A percentile compares a stretch with the other conserved stretches of the same genome.
Conservation (phyloP, 2,329 filamentous ascomycete genomes). For the Diaporthe helianthi region DNA sequence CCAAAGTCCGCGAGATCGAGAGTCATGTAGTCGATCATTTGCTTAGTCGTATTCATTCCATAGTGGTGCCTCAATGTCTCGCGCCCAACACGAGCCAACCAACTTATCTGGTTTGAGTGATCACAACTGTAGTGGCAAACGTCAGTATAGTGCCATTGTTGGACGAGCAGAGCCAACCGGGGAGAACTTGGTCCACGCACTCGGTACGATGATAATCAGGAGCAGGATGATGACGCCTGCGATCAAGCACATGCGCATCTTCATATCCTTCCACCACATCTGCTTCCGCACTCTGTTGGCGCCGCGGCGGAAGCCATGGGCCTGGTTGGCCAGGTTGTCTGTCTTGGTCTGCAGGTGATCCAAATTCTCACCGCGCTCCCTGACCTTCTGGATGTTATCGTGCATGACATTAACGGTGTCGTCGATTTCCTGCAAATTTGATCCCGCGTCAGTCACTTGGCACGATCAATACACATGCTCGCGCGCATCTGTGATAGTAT, state of each 20-base stretch:
- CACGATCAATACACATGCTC: not conserved
- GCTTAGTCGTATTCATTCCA: slow-evolving; percentile 27
- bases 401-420: slow-evolving; percentile 94
- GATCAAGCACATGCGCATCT: slow-evolving; percentile 98
- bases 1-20: slow-evolving; percentile 21
- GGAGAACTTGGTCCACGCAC: slow-evolving; percentile 60
- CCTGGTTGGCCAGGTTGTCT: slow-evolving; percentile 89
- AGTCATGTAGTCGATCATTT: slow-evolving; percentile 25
- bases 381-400: slow-evolving; percentile 97
- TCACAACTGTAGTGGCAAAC: slow-evolving; percentile 33
- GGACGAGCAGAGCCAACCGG: not conserved
- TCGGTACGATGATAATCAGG: slow-evolving; percentile 92
- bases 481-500: not conserved
- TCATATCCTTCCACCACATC: slow-evolving; percentile 99
- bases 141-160: not conserved
- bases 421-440: slow-evolving; percentile 82
- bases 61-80: slow-evolving; percentile 16
- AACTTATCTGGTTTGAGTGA: slow-evolving; percentile 30
- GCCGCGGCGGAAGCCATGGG: slow-evolving; percentile 93
- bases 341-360: slow-evolving; percentile 93
- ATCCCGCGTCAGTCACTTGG: slow-evolving; percentile 17
- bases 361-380: slow-evolving; percentile 87
- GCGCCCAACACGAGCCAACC: not conserved
- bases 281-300: slow-evolving; percentile 96
- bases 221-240: slow-evolving; percentile 90